phyloP scores from a whole-genome alignment of 257 asterid genomes.

The Linderniella brevidens region DNA sequence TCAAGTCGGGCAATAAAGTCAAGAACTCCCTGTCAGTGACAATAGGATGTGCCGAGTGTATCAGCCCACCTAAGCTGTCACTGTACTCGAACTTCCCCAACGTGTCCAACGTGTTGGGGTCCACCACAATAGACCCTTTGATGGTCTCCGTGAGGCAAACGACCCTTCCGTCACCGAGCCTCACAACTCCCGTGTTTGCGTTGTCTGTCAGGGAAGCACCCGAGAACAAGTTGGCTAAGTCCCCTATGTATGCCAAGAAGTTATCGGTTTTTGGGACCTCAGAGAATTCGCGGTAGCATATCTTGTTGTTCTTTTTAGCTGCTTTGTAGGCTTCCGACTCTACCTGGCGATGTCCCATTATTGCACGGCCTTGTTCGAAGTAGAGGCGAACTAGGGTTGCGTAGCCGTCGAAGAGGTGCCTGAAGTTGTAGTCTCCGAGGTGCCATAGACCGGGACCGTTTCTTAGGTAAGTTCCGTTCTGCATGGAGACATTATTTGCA shows the following conservation, averaged over 20 bases:
- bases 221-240: constrained; percentile 64
- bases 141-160: constrained; percentile 83
- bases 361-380: constrained; percentile 40
- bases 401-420: constrained; percentile 95
- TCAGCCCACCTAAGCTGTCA: constrained; percentile 53
- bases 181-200: constrained; percentile 87
- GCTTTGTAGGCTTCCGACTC: constrained; percentile 85
- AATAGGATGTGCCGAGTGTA: constrained; percentile 94
- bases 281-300: constrained; percentile 81
- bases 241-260: constrained; percentile 63
- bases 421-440: constrained; percentile 71
- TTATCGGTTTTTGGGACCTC: constrained; percentile 66
- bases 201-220: constrained; percentile 90
- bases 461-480: constrained; percentile 88
- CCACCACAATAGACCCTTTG: constrained; percentile 62
- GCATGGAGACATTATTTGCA: constrained; percentile 12
- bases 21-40: constrained; percentile 54
- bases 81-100: constrained; percentile 46
- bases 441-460: constrained; percentile 98
- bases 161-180: constrained; percentile 73
- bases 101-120: constrained; percentile 58
- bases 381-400: constrained; percentile 84
- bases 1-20: constrained; percentile 67
- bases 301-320: constrained; percentile 45
- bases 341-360: constrained; percentile 78